A percentile compares a stretch with the other conserved stretches of the same genome.
phyloP scores from a whole-genome alignment of 352 stramenopile genomes.

The Pythium sp. region DNA sequence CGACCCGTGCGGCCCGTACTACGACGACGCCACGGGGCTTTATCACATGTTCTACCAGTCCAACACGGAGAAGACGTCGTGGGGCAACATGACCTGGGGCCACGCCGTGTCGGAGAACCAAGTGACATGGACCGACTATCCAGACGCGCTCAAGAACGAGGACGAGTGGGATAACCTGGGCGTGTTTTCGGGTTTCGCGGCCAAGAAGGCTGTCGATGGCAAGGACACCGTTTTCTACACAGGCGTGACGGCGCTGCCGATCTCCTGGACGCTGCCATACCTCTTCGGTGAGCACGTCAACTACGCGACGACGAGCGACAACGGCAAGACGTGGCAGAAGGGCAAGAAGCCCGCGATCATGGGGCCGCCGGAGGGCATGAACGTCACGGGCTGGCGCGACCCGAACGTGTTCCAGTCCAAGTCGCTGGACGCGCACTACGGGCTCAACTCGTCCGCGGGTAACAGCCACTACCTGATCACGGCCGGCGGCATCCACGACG shows the following conservation, averaged over 20 bases:
- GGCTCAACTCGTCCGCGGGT: conserved; percentile 25
- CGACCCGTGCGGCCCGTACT: conserved; percentile 77
- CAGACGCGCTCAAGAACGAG: conserved; percentile 50
- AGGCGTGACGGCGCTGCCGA: conserved; percentile 27
- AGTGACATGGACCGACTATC: conserved; percentile 68
- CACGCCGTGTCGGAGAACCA: conserved; percentile 73
- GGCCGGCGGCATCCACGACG: conserved; percentile 47
- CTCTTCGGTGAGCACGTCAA: conserved; percentile 67
- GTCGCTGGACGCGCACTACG: conserved; percentile 34
- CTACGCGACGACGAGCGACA: conserved; percentile 57
- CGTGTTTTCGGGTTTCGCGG: conserved; percentile 71
- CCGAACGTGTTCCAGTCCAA: conserved; percentile 58
- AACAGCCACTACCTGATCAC: conserved; percentile 59
- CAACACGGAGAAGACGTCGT: conserved; percentile 55
- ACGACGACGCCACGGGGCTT: conserved; percentile 45
- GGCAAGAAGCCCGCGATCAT: conserved; percentile 45
- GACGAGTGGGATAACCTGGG: conserved; percentile 69
- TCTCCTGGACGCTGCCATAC: conserved; percentile 39
- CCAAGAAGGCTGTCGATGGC: conserved; percentile 51
- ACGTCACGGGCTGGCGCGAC: conserved; percentile 67
- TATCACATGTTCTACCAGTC: conserved; percentile 85
- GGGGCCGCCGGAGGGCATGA: conserved; percentile 38
- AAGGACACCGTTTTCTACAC: conserved; percentile 65
- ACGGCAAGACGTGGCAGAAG: conserved; percentile 63
- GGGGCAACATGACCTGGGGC: conserved; percentile 78